Evolutionary conservation across 441 rosid species (phyloP), one percentile per base, ranked within the genome.

Genomic region (Eruca vesicaria): DNA sequence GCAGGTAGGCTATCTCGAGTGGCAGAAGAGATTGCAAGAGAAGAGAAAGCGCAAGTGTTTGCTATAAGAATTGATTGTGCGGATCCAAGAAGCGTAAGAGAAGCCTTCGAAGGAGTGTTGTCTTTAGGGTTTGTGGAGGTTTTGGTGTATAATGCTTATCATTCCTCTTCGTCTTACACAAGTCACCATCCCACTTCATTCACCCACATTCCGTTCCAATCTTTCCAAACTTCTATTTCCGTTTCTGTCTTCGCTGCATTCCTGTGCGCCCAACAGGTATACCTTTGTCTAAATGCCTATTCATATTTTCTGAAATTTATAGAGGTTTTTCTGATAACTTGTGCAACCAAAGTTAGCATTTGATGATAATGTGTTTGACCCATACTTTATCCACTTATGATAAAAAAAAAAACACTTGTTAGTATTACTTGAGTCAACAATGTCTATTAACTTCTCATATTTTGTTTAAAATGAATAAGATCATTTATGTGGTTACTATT

Each of bases 21-120:
- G 26, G 99, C 99, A 6, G 99, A 94, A 50, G 99, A 94, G 84
- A 95, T 95, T 80, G 99, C 99, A 1, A 88, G 98, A 78, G 97
- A 92, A 78, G 97, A 89, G 81, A 95, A 90, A 78, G 85, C 94
- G 2, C 99, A 90, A 81, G 98, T 95, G 29, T 95, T 90, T 82
- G 99, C 99, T 0, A 95, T 95, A 71, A 85, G 96, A 78, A 95
- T 95, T 6, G 97, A 95, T 80, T 95, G 99, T 77, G 87, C 94
- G 56, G 97, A 90, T 50, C 80, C 87, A 12, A 88, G 86, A 79
- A 95, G 99, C 68, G 86, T 92, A 56, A 86, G 89, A 80, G 97
- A 92, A 82, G 99, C 99, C 21, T 95, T 95, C 66, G 98, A 95
- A 84, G 98, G 98, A 28, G 98, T 95, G 29, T 87, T 92, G 16